Evolutionary conservation across 2,329 filamentous ascomycete species (phyloP).

Genomic region (Fusarium setosum): DNA sequence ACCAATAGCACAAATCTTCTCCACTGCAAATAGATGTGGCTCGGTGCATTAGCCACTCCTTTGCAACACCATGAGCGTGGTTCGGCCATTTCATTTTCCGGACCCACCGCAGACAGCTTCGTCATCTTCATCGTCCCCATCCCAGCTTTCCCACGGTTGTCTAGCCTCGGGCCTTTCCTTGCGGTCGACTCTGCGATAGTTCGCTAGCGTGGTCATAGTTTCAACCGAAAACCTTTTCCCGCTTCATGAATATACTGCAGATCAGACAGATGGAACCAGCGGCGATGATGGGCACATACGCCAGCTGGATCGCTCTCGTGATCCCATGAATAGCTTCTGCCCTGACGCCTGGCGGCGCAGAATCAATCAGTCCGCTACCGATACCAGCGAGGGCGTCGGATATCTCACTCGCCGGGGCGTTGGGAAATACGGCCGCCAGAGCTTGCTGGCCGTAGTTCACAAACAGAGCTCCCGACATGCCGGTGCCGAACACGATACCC

Average conservation of each 20-base stretch:
- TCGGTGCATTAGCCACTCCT: no score
- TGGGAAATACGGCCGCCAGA: background rate
- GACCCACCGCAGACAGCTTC: no score
- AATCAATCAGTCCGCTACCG: conserved; percentile 5
- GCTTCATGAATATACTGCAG: background rate
- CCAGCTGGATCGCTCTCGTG: conserved; percentile 10
- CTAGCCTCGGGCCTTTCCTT: background rate
- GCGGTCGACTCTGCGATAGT: background rate
- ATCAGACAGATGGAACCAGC: conserved; percentile 13
- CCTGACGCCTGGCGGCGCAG: background rate
- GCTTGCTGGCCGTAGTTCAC: conserved; percentile 17
- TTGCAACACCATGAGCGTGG: no score
- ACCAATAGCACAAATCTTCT: no score
- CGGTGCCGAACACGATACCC: conserved; percentile 14
- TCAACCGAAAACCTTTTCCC: conserved; percentile 13
- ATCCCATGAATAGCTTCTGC: conserved; percentile 14
- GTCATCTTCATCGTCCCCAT: no score
- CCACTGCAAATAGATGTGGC: no score
- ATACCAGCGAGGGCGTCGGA: conserved; percentile 11
- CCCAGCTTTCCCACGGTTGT: no score
- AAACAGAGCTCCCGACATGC: conserved; percentile 11
- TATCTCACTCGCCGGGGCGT: conserved; percentile 1
- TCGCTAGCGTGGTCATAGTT: background rate
- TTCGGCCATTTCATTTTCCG: no score
- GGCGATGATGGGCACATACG: conserved; percentile 19